Evolutionary conservation across 2,329 filamentous ascomycete species (phyloP), one percentile per base, ranked within the genome.

Genomic region (Trichoderma arundinaceum): DNA sequence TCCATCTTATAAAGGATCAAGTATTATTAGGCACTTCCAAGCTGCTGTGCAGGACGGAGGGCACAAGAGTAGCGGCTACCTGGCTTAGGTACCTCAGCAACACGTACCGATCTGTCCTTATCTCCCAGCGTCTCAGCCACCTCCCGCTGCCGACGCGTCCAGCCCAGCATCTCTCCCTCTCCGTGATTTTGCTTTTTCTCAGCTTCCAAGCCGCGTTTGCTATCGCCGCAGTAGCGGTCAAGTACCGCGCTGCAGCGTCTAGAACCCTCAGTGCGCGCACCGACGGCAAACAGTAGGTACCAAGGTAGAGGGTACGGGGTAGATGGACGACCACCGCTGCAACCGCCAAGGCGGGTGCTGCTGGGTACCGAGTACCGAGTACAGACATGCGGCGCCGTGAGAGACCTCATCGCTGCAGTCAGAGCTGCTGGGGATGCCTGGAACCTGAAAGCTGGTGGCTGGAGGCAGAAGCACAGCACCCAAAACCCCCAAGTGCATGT

Each of bases 41-140:
- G 41, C 22, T 39, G 44, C 32, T 35, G 22, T 38, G 32, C 39
- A 19, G 49, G 39, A 46, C 41, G 33, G 19, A 28, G 22, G 10
- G 7, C 35, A 38, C 35, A 7, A 35, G 39, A 56, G 60, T 64
- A 64, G 60, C 22, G 44, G 33, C 15, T 59, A 65, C 62, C 28
- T 59, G 62, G 33, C 38, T 58, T 58, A 58, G 53, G 35, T 38
- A 38, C 35, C 35, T 10, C 35, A 38, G 7, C 35, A 8, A 2
- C 22, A 28, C 22, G 22, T 28, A 28, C 22, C 22, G 58, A 44
- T 49, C 43, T 58, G 41, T 15, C 53, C 62, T 65, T 65, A 65
- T 65, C 62, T 58, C 53, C 44, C 43, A 46, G 49, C 48, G 52
- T 57, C 62, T 65, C 62, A 65, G 62, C 62, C 62, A 65, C 62